These are phyloP conservation scores for Dovyalis caffra DNA, from an alignment of 345 rosid species.

Conservation along the genomic window DNA sequence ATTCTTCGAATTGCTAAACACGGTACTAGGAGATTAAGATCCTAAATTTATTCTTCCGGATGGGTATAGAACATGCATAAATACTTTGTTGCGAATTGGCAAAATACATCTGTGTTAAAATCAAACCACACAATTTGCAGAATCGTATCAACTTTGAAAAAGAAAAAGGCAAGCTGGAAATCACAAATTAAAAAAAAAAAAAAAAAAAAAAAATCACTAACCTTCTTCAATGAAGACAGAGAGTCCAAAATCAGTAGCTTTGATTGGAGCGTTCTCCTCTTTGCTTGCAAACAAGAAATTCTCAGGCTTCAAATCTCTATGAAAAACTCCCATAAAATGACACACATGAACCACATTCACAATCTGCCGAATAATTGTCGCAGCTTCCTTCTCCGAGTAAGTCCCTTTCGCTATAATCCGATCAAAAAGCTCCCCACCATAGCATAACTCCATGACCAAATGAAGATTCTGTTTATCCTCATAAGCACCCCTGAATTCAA, in stretches of 20 bases:
- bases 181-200: not conserved
- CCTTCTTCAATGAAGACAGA: constrained; percentile 37
- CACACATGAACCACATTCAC: constrained; percentile 35
- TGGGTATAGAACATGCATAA: not conserved
- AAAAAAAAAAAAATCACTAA: not conserved
- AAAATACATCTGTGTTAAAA: not conserved
- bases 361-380: constrained; percentile 19
- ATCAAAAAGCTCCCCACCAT: constrained; percentile 39
- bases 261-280: constrained; percentile 19
- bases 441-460: constrained; percentile 33
- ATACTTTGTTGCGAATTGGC: not conserved
- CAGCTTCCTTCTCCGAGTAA: constrained; percentile 29
- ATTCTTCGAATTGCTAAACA: not conserved
- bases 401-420: constrained; percentile 24
- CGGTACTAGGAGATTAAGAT: not conserved
- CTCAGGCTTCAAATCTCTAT: constrained; percentile 38
- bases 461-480: constrained; percentile 25
- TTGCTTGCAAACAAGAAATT: constrained; percentile 25
- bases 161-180: not conserved
- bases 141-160: not conserved
- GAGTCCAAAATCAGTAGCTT: constrained; percentile 37
- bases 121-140: not conserved
- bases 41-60: not conserved
- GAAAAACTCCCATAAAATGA: constrained; percentile 38
- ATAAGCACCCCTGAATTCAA: constrained; percentile 34